Conservation (phyloP, 2,329 filamentous ascomycete genomes). For the Periglandula ipomoeae region DNA sequence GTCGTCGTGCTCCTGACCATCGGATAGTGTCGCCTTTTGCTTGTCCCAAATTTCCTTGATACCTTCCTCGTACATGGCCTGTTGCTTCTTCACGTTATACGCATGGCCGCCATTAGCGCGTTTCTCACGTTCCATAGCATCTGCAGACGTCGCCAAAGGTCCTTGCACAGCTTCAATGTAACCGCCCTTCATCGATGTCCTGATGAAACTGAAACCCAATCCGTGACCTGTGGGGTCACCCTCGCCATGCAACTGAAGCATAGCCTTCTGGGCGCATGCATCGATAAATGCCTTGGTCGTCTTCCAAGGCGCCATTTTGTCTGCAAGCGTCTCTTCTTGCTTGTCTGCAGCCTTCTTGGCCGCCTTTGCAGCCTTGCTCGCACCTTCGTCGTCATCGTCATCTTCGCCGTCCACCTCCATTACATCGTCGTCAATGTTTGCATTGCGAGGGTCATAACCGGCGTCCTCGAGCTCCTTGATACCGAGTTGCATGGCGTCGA, state of each 20-base stretch:
- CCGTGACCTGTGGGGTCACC: constrained; percentile 92
- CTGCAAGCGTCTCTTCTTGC: constrained; percentile 64
- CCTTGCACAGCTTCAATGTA: constrained; percentile 74
- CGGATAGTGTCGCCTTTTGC: constrained; percentile 70
- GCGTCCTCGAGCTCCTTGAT: constrained; percentile 85
- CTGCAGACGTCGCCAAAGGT: constrained; percentile 58
- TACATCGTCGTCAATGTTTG: constrained; percentile 54
- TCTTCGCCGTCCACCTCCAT: constrained; percentile 54
- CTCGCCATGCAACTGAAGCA: constrained; percentile 89
- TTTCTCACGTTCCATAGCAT: constrained; percentile 79
- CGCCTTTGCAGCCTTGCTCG: constrained; percentile 28
- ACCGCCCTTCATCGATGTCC: constrained; percentile 97
- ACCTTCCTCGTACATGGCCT: constrained; percentile 82
- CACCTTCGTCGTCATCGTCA: constrained; percentile 36
- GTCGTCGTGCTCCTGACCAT: constrained; percentile 58
- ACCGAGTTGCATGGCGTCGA: constrained; percentile 95
- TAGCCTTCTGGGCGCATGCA: constrained; percentile 88
- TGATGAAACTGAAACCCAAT: constrained; percentile 92
- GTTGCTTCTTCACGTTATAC: constrained; percentile 94
- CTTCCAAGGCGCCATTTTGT: constrained; percentile 91
- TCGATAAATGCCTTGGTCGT: constrained; percentile 95
- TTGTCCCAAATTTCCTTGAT: constrained; percentile 89
- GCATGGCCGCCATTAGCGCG: constrained; percentile 88
- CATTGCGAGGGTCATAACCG: constrained; percentile 64
- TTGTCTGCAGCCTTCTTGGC: constrained; percentile 37